Conservation (phyloP, 768 basidiomycete genomes). For the Punctularia strigosozonata region DNA sequence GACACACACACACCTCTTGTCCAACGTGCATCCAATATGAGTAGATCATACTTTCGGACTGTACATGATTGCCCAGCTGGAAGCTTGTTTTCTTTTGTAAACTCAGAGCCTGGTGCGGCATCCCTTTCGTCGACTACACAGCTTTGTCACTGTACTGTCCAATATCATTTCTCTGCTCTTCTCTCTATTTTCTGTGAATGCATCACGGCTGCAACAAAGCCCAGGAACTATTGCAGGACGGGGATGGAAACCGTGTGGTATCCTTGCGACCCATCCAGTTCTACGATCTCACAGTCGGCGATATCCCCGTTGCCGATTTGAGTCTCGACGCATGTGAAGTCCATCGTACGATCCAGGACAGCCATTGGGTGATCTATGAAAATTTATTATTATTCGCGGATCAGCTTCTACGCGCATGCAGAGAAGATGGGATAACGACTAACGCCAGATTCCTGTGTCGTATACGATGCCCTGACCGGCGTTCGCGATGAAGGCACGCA, state of each 20-base stretch:
- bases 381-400: not conserved
- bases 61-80: no score
- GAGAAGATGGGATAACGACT: conserved; percentile 24
- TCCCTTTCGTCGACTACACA: no score
- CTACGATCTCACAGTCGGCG: conserved; percentile 81
- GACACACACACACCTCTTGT: no score
- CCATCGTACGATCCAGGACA: conserved; percentile 61
- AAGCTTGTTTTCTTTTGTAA: no score
- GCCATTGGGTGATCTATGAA: conserved; percentile 85
- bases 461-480: conserved; percentile 82
- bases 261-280: conserved; percentile 26
- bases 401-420: not conserved
- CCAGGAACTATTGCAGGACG: conserved; percentile 2
- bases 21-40: no score
- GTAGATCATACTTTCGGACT: no score
- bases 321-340: conserved; percentile 85
- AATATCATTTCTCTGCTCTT: no score
- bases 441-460: conserved; percentile 80
- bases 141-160: no score
- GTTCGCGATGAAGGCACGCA: conserved; percentile 76
- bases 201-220: conserved; percentile 3
- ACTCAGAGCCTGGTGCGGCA: no score
- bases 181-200: no score
- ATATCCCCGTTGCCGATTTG: conserved; percentile 74
- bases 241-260: conserved; percentile 22